Base-by-base conservation (phyloP, 495 filamentous ascomycete genomes). In the Bacidia gigantensis region DNA sequence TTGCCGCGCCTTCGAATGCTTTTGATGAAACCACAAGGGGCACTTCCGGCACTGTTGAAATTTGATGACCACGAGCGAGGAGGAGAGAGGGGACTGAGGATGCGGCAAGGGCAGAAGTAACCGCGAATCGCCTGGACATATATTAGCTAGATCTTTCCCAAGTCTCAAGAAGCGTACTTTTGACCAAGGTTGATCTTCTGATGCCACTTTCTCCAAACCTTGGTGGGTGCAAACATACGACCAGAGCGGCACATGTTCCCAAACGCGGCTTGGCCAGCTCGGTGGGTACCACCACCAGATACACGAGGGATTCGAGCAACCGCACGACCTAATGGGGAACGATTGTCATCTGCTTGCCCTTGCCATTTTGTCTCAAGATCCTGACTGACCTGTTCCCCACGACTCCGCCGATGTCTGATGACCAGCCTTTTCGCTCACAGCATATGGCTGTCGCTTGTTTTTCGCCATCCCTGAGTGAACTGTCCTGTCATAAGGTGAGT, bases 251-350 rank as follows among this genome's bases (percentile, higher is more conserved):
- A 98, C 88, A 84, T 81, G 83, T 98, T 98, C 84, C 92, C 92
- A 75, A 98, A 98, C 60, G 92, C 92, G 74, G 92, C 92, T 77
- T 98, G 92, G 76, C 92, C 92, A 68, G 92, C 92, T 80, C 92
- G 92, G 81, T 98, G 92, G 69, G 92, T 98, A 84, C 92, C 92
- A 77, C 92, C 92, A 79, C 92, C 92, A 65, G 90, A 96, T 72
- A 98, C 93, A 95, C 92, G 92, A 60, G 92, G 92, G 65, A 98
- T 98, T 97, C 92, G 92, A 71, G 92, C 92, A 66, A 98, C 92
- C 76, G 92, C 92, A 72, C 92, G 92, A 76, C 90, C 89, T 96
- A 62, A 51, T 20, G 54, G 40, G 26, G 5, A 21, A 57, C 46
- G 60, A 51, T 35, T 26, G 62, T 70, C 56, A 70, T 63, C 45